A percentile compares a stretch with the other conserved stretches of the same genome.
Evolutionary conservation across 139 green algal genomes (phyloP).

Genomic region (Zygnema circumcarinatum): DNA sequence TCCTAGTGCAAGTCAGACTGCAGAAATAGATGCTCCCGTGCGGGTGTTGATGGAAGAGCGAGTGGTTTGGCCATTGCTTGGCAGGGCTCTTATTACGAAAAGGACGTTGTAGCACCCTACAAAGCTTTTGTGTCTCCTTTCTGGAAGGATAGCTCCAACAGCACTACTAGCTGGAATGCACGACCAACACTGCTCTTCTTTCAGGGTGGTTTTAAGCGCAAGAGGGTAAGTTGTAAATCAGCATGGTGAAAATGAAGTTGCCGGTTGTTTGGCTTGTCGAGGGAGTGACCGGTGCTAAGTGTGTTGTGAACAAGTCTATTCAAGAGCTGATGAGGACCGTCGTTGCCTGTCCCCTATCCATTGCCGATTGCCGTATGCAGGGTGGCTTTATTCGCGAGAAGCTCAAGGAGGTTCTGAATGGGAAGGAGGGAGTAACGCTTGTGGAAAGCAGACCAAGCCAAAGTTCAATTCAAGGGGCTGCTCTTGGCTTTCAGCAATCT

Average conservation of each 20-base stretch:
- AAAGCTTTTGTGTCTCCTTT: slow-evolving; percentile 16
- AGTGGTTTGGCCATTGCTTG: not conserved
- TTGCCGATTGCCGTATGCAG: not conserved
- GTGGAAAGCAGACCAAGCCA: not conserved
- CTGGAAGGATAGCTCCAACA: slow-evolving; percentile 21
- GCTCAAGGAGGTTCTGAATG: slow-evolving; percentile 12
- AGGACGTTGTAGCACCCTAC: slow-evolving; percentile 54
- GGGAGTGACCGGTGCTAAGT: too few species aligned
- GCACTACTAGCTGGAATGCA: slow-evolving; percentile 20
- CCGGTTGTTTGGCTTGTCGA: too few species aligned
- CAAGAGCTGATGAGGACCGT: too few species aligned
- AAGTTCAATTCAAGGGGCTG: slow-evolving; percentile 1
- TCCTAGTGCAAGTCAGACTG: too few species aligned
- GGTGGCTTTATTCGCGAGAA: slow-evolving; percentile 5
- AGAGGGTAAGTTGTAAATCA: slow-evolving; percentile 26
- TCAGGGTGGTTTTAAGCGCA: slow-evolving; percentile 4
- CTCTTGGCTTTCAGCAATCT: not conserved
- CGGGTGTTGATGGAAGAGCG: too few species aligned
- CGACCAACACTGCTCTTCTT: slow-evolving; percentile 58
- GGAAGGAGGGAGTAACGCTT: slow-evolving; percentile 23
- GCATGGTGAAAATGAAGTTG: too few species aligned
- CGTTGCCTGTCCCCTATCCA: not conserved
- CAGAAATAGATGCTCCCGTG: too few species aligned
- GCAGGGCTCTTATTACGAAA: slow-evolving; percentile 5
- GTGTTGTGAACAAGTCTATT: too few species aligned